phyloP scores from a whole-genome alignment of 2,329 filamentous ascomycete species.

The Stachybotrys chartarum region DNA sequence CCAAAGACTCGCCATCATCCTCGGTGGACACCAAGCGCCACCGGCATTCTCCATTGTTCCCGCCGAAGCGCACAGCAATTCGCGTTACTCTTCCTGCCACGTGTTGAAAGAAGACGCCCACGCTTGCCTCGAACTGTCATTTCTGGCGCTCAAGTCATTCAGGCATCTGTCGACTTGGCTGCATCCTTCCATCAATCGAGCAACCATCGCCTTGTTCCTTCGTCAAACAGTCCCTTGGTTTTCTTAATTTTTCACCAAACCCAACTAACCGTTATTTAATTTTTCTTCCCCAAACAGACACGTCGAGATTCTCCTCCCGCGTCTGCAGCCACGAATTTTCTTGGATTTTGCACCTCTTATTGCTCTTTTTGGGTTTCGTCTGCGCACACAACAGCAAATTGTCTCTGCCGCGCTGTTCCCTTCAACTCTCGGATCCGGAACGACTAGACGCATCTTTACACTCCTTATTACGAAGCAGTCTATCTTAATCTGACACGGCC shows the following conservation, averaged over 20 bases:
- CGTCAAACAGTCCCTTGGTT: neutral
- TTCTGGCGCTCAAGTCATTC: neutral
- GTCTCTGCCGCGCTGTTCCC: neutral
- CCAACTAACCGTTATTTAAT: neutral
- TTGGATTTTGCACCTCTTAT: neutral
- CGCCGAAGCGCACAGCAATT: neutral
- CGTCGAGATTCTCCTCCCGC: conserved; percentile 7
- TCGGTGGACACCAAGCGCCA: neutral
- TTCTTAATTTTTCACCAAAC: neutral
- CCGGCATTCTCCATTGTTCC: neutral
- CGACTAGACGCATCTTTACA: neutral
- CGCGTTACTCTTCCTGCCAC: neutral
- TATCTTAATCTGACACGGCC: neutral
- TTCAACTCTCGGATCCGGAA: neutral
- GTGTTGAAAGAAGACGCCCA: neutral
- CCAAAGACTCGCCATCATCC: neutral
- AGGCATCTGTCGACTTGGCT: neutral
- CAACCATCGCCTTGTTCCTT: neutral
- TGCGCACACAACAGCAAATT: neutral
- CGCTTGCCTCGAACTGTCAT: neutral
- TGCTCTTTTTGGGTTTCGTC: neutral
- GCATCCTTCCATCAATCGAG: neutral
- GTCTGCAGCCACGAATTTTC: conserved; percentile 4
- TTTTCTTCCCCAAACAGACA: neutral
- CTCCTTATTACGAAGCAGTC: neutral